Percentiles rank a stretch among this genome's conserved stretches.
Conservation (phyloP, 345 rosid genomes). For the Pugionium cornutum region DNA sequence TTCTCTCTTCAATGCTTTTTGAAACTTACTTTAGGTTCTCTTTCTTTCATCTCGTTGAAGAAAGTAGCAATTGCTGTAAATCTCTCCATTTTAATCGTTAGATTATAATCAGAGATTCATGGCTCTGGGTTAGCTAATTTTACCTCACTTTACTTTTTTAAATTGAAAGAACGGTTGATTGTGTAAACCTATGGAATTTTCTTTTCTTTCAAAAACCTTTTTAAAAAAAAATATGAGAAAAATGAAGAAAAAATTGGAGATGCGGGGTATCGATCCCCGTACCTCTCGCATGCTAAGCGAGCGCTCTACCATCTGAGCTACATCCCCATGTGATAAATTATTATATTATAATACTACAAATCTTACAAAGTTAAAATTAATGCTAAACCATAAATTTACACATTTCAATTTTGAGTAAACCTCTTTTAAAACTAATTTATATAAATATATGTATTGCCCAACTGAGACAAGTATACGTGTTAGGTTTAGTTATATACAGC, state of each 20-base stretch:
- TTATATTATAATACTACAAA: no score
- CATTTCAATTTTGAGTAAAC: no score
- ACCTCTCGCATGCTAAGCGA: conserved; percentile 93
- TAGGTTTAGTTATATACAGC: conserved; percentile 21
- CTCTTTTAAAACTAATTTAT: background rate
- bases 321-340: conserved; percentile 23
- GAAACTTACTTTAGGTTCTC: conserved; percentile 13
- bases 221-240: no score
- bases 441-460: background rate
- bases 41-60: conserved; percentile 25
- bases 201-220: no score
- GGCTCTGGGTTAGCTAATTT: background rate
- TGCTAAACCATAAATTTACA: background rate
- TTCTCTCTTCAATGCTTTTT: conserved; percentile 9
- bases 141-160: background rate
- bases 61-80: conserved; percentile 33
- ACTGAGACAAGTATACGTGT: conserved; percentile 26
- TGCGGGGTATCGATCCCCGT: conserved; percentile 85
- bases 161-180: no score
- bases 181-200: no score
- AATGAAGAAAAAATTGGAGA: conserved; percentile 46
- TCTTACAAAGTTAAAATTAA: no score
- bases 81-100: conserved; percentile 2
- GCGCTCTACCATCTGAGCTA: conserved; percentile 55
- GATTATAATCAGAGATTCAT: conserved; percentile 23